Evolutionary conservation across 495 filamentous ascomycete species (phyloP).

Genomic region (Aspergillus bertholletiae): DNA sequence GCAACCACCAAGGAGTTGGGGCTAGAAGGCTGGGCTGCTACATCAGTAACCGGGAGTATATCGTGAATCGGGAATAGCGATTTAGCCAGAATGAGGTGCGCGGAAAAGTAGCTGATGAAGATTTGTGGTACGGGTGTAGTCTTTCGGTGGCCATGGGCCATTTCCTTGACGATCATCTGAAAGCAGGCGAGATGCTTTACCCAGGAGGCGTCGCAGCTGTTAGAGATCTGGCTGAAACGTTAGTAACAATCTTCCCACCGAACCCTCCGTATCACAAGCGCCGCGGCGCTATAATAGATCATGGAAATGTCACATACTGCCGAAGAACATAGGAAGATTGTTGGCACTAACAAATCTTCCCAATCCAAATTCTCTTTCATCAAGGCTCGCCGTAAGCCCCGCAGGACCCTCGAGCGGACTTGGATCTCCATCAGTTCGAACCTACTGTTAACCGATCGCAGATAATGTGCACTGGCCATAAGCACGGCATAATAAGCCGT

Average conservation of each 20-base stretch:
- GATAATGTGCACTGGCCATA: constrained; percentile 3
- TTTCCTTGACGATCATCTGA: constrained; percentile 1
- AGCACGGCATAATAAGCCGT: neutral
- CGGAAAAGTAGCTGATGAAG: constrained; percentile 2
- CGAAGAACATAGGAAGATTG: constrained; percentile 4
- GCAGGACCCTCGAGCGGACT: neutral
- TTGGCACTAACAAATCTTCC: constrained; percentile 1
- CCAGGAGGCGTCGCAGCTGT: constrained; percentile 3
- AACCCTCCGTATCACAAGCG: neutral
- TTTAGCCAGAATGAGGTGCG: constrained; percentile 1
- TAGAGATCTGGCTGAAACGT: neutral
- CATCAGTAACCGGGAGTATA: neutral
- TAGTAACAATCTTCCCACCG: neutral
- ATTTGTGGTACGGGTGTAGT: neutral
- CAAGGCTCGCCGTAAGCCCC: constrained; percentile 1
- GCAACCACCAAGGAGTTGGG: neutral
- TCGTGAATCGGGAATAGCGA: neutral
- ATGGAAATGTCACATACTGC: neutral
- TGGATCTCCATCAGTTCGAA: constrained; percentile 1
- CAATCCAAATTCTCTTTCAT: neutral
- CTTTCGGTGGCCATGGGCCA: neutral
- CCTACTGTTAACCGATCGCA: neutral
- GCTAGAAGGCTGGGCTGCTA: neutral
- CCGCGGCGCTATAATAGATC: too few species aligned
- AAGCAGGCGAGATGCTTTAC: constrained; percentile 3